A percentile compares a stretch with the other conserved stretches of the same genome.
Evolutionary conservation across 495 filamentous ascomycete genomes (phyloP).

Genomic region (Talaromyces borbonicus): DNA sequence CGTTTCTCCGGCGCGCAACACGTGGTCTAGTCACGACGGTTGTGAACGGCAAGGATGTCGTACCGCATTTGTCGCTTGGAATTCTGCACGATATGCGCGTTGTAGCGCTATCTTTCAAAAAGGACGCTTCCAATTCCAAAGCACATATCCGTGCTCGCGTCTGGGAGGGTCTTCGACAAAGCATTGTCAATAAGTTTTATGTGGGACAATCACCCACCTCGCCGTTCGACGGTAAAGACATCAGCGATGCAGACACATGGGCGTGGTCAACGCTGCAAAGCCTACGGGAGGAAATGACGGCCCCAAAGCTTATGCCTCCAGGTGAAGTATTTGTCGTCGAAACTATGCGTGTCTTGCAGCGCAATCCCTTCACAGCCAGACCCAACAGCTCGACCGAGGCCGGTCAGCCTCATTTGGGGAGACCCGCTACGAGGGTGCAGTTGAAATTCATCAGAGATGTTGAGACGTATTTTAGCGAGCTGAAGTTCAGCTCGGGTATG

Average conservation of each 20-base stretch:
- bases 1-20: constrained; percentile 59
- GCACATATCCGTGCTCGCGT: constrained; percentile 56
- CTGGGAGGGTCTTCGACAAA: constrained; percentile 48
- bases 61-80: constrained; percentile 65
- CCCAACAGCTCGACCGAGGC: constrained; percentile 13
- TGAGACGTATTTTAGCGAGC: constrained; percentile 57
- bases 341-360: constrained; percentile 47
- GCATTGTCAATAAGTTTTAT: constrained; percentile 37
- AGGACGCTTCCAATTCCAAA: constrained; percentile 54
- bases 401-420: constrained; percentile 38
- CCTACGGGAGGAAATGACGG: constrained; percentile 58
- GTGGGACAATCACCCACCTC: constrained; percentile 34
- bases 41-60: constrained; percentile 62
- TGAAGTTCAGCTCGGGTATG: constrained; percentile 63
- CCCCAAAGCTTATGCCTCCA: constrained; percentile 61
- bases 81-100: constrained; percentile 68
- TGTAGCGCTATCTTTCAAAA: constrained; percentile 60
- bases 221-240: constrained; percentile 33
- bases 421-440: constrained; percentile 55
- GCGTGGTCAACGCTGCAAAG: constrained; percentile 57
- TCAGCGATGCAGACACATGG: constrained; percentile 62
- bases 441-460: constrained; percentile 56
- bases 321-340: constrained; percentile 70
- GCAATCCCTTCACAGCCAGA: constrained; percentile 44
- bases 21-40: constrained; percentile 68